Evolutionary conservation across 179 eudicot genomes (phyloP), one percentile per base, ranked within the genome.

Genomic region (Gypsophila paniculata): DNA sequence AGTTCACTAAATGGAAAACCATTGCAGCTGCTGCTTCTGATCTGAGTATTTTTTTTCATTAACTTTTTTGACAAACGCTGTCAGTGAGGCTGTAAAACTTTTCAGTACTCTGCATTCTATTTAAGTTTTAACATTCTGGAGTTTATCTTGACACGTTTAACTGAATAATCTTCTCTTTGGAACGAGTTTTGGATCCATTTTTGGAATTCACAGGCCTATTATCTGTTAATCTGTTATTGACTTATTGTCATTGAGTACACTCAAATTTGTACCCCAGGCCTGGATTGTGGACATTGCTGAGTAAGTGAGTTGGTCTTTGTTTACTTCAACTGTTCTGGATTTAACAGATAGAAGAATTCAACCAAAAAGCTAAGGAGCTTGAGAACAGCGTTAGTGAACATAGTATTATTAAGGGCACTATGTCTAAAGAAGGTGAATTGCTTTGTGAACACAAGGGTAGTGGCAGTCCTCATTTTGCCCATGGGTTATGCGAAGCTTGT

Each of bases 301-400:
- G 58, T 55, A 23, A 32, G 4, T 55, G 59, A 25, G 58, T 55
- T 42, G 36, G 4, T 42, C 39, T 29, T 23, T 39, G 74, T 26
- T 22, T 44, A 44, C 38, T 22, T 66, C 53, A 51, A 58, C 48
- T 75, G 17, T 49, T 32, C 54, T 57, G 62, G 49, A 19, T 71
- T 17, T 79, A 49, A 63, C 80, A 92, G 98, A 87, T 93, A 77
- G 96, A 90, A 66, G 96, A 93, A 85, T 85, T 93, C 72, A 81
- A 83, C 62, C 58, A 57, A 59, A 86, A 84, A 66, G 92, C 92
- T 22, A 71, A 75, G 83, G 92, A 87, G 61, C 78, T 81, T 72
- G 90, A 90, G 51, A 72, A 69, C 38, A 38, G 55, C 34, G 61
- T 61, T 15, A 29, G 10, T 61, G 74, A 77, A 66, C 72, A 75